Evolutionary conservation across 2,329 filamentous ascomycete genomes (phyloP), one percentile per base, ranked within the genome.

Genomic region (Allantophomopsis cytisporea): DNA sequence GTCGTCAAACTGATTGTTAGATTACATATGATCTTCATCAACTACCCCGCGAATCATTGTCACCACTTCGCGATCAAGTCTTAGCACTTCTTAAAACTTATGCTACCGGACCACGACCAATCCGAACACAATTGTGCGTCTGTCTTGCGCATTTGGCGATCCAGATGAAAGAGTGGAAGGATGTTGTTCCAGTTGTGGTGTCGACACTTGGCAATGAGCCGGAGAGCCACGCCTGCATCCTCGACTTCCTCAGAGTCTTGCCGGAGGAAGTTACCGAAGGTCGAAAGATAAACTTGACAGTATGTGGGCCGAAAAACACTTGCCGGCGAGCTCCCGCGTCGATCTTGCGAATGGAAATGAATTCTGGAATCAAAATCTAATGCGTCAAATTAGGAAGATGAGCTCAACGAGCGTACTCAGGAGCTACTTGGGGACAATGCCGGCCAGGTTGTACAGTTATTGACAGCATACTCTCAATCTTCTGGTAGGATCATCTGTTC

Each of bases 181-280:
- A 96, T 58, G 91, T 96, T 39, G 67, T 98, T 45, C 70, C 76
- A 36, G 80, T 80, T 39, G 83, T 96, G 37, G 83, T 94, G 39
- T 72, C 78, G 41, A 74, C 83, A 34, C 73, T 96, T 41, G 81
- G 83, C 48, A 76, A 73, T 57, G 81, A 83, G 54, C 75, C 81
- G 44, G 76, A 80, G 55, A 86, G 82, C 58, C 77, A 91, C 53
- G 77, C 87, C 48, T 91, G 83, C 60, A 83, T 96, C 54, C 71
- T 98, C 55, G 91, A 98, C 61, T 98, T 98, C 61, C 71, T 98
- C 49, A 87, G 86, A 61, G 88, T 98, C 54, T 78, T 98, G 49
- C 91, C 91, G 41, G 91, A 98, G 70, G 91, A 98, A 73, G 91
- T 98, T 57, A 96, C 85, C 52, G 89, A 98, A 72, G 91, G 91